phyloP scores from a whole-genome alignment of 192 early-diverging fungal genomes.

The Gryganskiella cystojenkinii region DNA sequence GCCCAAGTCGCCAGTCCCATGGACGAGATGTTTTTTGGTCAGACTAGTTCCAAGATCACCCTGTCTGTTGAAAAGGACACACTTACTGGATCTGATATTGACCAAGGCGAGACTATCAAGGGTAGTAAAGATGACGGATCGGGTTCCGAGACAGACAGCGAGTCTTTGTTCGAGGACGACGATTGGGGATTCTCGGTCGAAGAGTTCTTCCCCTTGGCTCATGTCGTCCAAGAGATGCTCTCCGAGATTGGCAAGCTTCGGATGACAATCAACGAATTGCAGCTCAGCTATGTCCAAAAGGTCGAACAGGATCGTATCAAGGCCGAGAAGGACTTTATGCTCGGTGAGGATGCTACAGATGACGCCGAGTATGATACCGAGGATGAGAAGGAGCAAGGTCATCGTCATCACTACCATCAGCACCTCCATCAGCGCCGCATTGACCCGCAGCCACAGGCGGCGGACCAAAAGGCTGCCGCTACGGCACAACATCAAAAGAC shows the following conservation, averaged over 20 bases:
- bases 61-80: neutral
- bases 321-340: constrained; percentile 63
- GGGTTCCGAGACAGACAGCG: constrained; percentile 1
- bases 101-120: neutral
- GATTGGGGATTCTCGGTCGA: constrained; percentile 53
- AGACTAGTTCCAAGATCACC: neutral
- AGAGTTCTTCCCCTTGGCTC: constrained; percentile 61
- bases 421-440: neutral
- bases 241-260: constrained; percentile 60
- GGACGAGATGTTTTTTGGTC: constrained; percentile 19
- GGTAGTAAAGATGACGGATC: neutral
- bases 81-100: neutral
- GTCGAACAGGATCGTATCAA: constrained; percentile 61
- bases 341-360: constrained; percentile 7
- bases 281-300: constrained; percentile 66
- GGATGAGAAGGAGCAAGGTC: neutral
- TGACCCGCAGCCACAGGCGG: neutral
- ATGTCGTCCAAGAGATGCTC: constrained; percentile 58
- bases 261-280: constrained; percentile 69
- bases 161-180: neutral
- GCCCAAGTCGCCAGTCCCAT: constrained; percentile 36
- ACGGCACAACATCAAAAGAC: constrained; percentile 17
- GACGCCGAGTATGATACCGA: neutral
- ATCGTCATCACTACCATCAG: neutral
- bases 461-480: neutral